A percentile compares a stretch with the other conserved stretches of the same genome.
These are phyloP conservation scores for Backusella sp. DNA, from an alignment of 192 early-diverging fungal species.

Conservation along the genomic window DNA sequence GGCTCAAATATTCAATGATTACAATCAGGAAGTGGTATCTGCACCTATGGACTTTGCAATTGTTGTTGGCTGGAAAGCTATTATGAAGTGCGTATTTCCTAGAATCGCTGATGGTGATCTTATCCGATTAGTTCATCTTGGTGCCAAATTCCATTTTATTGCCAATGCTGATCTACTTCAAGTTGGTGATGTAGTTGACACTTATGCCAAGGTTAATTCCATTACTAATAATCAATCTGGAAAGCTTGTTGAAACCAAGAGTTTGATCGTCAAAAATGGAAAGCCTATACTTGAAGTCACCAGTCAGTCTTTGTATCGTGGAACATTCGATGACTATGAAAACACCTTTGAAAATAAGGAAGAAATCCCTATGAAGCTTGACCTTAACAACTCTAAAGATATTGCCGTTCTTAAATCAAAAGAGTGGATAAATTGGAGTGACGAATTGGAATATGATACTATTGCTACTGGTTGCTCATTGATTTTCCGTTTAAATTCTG, in stretches of 20 bases:
- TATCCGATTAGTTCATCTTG: constrained; percentile 87
- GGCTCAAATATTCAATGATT: constrained; percentile 62
- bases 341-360: constrained; percentile 82
- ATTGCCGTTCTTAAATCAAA: constrained; percentile 88
- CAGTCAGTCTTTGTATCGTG: constrained; percentile 90
- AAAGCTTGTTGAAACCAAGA: constrained; percentile 89
- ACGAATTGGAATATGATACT: constrained; percentile 52
- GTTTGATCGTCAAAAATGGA: constrained; percentile 67
- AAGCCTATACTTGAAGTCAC: constrained; percentile 85
- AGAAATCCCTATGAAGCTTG: constrained; percentile 78
- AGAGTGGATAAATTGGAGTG: constrained; percentile 82
- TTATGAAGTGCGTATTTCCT: constrained; percentile 89
- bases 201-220: constrained; percentile 79
- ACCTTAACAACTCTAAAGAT: constrained; percentile 74
- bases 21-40: constrained; percentile 65
- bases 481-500: constrained; percentile 77
- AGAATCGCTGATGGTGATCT: constrained; percentile 93
- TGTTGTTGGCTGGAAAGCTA: constrained; percentile 86
- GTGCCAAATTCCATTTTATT: constrained; percentile 88
- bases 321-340: constrained; percentile 82
- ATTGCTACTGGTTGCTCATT: constrained; percentile 63
- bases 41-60: constrained; percentile 96
- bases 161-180: constrained; percentile 68
- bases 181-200: constrained; percentile 82
- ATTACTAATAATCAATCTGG: constrained; percentile 88